These are phyloP conservation scores for Tricholoma flavovirens DNA, from an alignment of 768 basidiomycete species.

Conservation along the genomic window DNA sequence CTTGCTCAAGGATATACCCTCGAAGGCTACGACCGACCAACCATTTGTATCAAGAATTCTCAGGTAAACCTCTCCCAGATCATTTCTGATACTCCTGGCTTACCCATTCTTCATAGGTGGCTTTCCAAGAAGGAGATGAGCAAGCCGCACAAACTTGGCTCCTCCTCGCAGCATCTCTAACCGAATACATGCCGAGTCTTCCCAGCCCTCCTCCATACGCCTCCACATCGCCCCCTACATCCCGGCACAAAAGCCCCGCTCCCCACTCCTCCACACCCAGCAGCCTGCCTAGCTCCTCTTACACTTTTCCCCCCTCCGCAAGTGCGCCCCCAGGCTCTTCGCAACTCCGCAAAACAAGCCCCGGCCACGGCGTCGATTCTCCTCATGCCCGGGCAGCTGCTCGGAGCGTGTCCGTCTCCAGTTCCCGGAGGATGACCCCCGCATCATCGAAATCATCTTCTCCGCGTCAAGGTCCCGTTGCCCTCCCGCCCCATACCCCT, in stretches of 20 bases:
- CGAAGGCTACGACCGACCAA: conserved; percentile 37
- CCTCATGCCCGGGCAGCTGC: conserved; percentile 14
- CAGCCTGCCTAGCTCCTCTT: conserved; percentile 23
- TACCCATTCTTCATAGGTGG: conserved; percentile 34
- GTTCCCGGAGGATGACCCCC: conserved; percentile 46
- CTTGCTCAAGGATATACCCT: conserved; percentile 65
- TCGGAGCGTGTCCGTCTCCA: conserved; percentile 23
- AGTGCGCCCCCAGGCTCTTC: conserved; percentile 7
- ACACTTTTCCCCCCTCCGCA: conserved; percentile 19
- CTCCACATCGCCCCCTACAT: too few relatives aligned
- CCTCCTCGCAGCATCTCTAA: conserved; percentile 52
- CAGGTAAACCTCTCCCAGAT: conserved; percentile 27
- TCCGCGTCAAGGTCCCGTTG: conserved; percentile 37
- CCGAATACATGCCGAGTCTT: conserved; percentile 38
- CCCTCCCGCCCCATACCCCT: conserved; percentile 40
- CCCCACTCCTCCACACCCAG: conserved; percentile 39
- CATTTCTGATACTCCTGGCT: not conserved
- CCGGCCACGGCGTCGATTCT: conserved; percentile 13
- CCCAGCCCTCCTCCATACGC: conserved; percentile 17
- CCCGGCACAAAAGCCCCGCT: conserved; percentile 7
- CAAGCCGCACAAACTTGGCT: conserved; percentile 64
- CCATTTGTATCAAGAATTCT: conserved; percentile 57
- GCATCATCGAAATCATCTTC: conserved; percentile 55
- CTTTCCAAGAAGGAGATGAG: conserved; percentile 50
- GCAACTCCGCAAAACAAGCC: conserved; percentile 21